Conservation (phyloP, 257 asterid genomes). For the Plantago elongata region DNA sequence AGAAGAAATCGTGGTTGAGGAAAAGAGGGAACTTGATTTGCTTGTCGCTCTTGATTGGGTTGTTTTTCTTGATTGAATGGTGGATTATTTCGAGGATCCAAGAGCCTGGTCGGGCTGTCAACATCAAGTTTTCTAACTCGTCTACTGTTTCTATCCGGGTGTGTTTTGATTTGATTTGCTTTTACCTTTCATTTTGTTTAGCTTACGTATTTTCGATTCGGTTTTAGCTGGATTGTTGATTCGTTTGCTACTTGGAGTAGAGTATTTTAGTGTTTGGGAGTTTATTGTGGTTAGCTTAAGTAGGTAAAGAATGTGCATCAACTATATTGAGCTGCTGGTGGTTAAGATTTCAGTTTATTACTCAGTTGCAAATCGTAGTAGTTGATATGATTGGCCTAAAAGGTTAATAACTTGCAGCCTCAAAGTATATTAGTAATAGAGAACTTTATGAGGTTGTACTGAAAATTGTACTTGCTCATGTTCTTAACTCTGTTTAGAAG, state of each 20-base stretch:
- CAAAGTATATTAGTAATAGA: background rate
- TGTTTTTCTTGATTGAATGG: slow-evolving; percentile 53
- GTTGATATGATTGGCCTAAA: slow-evolving; percentile 10
- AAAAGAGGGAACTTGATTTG: slow-evolving; percentile 27
- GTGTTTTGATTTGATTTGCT: slow-evolving; percentile 20
- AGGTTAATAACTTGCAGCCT: background rate
- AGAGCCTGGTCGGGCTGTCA: slow-evolving; percentile 40
- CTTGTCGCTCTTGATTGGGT: slow-evolving; percentile 36
- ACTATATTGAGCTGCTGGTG: too few species aligned
- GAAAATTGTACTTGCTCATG: background rate
- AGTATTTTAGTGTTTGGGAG: background rate
- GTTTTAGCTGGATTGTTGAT: slow-evolving; percentile 5
- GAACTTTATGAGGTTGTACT: background rate
- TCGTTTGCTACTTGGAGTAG: background rate
- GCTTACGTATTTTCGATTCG: background rate
- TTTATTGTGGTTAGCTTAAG: slow-evolving; percentile 10
- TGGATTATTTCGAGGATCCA: slow-evolving; percentile 86
- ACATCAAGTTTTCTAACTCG: slow-evolving; percentile 46
- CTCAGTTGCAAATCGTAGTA: slow-evolving; percentile 7
- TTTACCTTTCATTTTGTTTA: background rate
- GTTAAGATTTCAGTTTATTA: background rate
- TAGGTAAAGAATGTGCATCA: background rate
- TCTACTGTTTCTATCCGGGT: slow-evolving; percentile 67
- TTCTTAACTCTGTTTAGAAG: slow-evolving; percentile 1
- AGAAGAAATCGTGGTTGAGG: slow-evolving; percentile 46